Base-by-base conservation (phyloP, 2,329 filamentous ascomycete genomes). In the Xylariaceae sp. region DNA sequence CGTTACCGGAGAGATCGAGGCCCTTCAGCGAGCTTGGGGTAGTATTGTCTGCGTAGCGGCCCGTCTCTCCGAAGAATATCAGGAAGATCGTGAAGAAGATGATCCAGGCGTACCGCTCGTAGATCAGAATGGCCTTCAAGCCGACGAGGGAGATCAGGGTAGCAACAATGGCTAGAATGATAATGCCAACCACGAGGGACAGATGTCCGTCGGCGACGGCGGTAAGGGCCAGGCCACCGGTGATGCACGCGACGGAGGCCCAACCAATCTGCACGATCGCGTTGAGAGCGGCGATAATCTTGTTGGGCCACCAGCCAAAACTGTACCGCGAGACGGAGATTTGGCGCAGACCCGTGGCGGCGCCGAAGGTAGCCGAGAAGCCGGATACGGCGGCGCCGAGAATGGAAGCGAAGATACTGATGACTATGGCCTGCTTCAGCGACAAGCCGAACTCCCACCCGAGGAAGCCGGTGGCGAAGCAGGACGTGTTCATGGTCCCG, bases 61-160 rank as follows among this genome's bases (percentile, higher is more conserved):
- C 77, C 3, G 73, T 72, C 64, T 79, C 73, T 37, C 75, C 76
- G 50, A 77, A 77, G 61, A 81, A 74, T 62, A 81, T 72, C 58
- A 80, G 62, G 63, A 81, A 80, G 45, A 81, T 74, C 46, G 76
- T 67, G 47, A 78, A 73, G 56, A 78, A 73, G 29, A 72, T 54
- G 15, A 81, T 68, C 72, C 79, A 81, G 18, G 78, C 76, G 61
- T 76, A 80, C 43, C 75, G 72, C 62, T 81, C 78, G 57, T 80
- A 82, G 5, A 73, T 57, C 53, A 82, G 73, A 36, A 82, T 72
- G 16, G 73, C 71, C 58, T 72, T 73, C 60, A 81, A 75, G 0
- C 81, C 81, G 43, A 79, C 73, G 61, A 83, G 78, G 1, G 78
- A 79, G 18, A 83, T 74, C 41, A 79, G 51, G 35, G 82, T 73